Evolutionary conservation across 257 asterid genomes (phyloP), one percentile per base, ranked within the genome.

Genomic region (Jaltomata sinuosa): DNA sequence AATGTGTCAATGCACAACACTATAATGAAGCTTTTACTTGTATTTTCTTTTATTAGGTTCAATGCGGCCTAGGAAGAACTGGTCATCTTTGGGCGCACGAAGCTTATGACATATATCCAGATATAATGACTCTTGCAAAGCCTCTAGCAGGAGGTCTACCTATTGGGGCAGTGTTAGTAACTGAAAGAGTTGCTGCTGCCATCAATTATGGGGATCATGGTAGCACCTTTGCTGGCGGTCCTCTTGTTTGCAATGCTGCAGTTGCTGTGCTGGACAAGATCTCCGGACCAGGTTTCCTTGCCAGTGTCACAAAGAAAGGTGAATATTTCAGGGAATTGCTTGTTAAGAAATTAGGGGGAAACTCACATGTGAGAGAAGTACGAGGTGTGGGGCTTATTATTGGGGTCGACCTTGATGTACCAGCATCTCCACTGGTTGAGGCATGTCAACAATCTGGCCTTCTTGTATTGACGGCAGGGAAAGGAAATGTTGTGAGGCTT

Each of bases 61-160:
- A 96, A 89, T 96, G 99, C 36, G 99, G 99, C 55, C 86, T 94
- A 84, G 99, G 99, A 32, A 93, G 98, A 83, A 88, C 97, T 0
- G 98, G 99, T 40, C 84, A 92, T 83, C 98, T 96, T 14, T 96
- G 98, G 98, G 99, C 99, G 22, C 94, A 96, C 16, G 98, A 96
- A 85, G 90, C 90, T 2, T 96, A 89, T 18, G 93, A 85, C 11
- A 84, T 96, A 64, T 90, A 83, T 90, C 99, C 98, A 0, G 99
- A 95, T 78, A 91, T 97, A 80, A 97, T 95, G 98, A 95, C 98
- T 40, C 93, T 93, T 6, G 99, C 99, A 81, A 97, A 97, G 87
- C 99, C 99, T 84, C 96, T 97, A n/a, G 99, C 98, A 0, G 97
- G 98, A 72, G 99, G 98, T 62, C 94, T 95, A 69, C 98, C 99